Percentiles rank a stretch among this genome's conserved stretches.
Evolutionary conservation across 768 basidiomycete genomes (phyloP).

Genomic region (Leucosporidium yakuticum): DNA sequence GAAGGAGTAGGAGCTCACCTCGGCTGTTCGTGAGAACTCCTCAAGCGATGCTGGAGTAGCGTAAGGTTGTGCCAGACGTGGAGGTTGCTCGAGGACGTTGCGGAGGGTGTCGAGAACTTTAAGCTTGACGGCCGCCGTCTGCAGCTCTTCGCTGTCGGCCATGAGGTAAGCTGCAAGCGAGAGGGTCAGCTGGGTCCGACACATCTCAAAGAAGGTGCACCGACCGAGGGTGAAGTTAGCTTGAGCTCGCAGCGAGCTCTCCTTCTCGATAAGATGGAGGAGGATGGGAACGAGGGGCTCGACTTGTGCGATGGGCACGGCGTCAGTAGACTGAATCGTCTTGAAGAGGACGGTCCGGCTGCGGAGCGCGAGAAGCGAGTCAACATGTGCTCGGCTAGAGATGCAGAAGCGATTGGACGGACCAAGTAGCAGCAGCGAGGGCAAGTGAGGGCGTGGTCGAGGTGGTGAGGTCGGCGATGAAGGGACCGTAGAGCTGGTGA

Average conservation of each 20-base stretch:
- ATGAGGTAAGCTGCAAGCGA: slow-evolving; percentile 58
- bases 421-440: slow-evolving; percentile 14
- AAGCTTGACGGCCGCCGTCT: slow-evolving; percentile 64
- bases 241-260: slow-evolving; percentile 11
- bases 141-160: slow-evolving; percentile 61
- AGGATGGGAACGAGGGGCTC: slow-evolving; percentile 15
- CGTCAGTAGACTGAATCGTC: neutral
- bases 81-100: slow-evolving; percentile 40
- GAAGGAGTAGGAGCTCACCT: slow-evolving; percentile 28
- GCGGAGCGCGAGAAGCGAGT: neutral
- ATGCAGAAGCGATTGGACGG: neutral
- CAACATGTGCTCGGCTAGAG: neutral
- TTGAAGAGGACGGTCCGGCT: neutral
- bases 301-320: neutral
- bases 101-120: slow-evolving; percentile 57
- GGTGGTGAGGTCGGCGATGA: neutral
- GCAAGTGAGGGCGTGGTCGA: slow-evolving; percentile 15
- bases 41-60: slow-evolving; percentile 15
- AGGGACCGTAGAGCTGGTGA: neutral
- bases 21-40: slow-evolving; percentile 14
- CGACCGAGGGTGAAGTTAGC: slow-evolving; percentile 29
- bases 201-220: neutral
- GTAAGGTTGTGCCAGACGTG: slow-evolving; percentile 37
- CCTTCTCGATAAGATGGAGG: slow-evolving; percentile 22
- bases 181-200: neutral